Percentiles rank a stretch among this genome's conserved stretches.
phyloP scores from a whole-genome alignment of 2,329 filamentous ascomycete genomes.

The Pseudogymnoascus sp. region DNA sequence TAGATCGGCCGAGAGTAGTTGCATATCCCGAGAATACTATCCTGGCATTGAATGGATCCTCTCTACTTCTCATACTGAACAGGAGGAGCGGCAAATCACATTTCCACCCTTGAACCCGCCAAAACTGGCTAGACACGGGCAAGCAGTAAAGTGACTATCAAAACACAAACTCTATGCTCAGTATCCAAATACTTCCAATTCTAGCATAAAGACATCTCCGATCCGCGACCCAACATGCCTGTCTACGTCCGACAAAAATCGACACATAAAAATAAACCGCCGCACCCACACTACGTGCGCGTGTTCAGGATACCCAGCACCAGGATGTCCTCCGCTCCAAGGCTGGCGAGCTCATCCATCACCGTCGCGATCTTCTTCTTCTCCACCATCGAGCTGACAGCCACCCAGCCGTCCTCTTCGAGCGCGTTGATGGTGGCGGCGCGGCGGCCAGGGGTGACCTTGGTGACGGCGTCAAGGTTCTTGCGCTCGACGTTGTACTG shows the following conservation, averaged over 20 bases:
- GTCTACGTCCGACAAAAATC: neutral
- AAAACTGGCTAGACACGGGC: neutral
- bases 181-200: neutral
- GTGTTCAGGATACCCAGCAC: slow-evolving; percentile 30
- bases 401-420: slow-evolving; percentile 85
- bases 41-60: neutral
- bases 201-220: neutral
- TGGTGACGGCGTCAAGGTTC: slow-evolving; percentile 56
- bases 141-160: neutral
- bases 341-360: slow-evolving; percentile 28
- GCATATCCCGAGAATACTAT: neutral
- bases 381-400: slow-evolving; percentile 89
- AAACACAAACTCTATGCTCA: neutral
- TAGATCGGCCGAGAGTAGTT: neutral
- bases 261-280: neutral
- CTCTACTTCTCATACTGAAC: neutral
- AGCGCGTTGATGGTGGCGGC: slow-evolving; percentile 86
- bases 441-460: slow-evolving; percentile 86
- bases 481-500: slow-evolving; percentile 84
- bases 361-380: slow-evolving; percentile 34
- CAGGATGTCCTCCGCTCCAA: slow-evolving; percentile 29
- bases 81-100: neutral
- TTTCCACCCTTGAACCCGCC: neutral
- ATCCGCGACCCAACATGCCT: neutral
- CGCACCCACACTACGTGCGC: slow-evolving; percentile 18